Conservation (phyloP, 805 yeast species). For the Lachancea sp. region DNA sequence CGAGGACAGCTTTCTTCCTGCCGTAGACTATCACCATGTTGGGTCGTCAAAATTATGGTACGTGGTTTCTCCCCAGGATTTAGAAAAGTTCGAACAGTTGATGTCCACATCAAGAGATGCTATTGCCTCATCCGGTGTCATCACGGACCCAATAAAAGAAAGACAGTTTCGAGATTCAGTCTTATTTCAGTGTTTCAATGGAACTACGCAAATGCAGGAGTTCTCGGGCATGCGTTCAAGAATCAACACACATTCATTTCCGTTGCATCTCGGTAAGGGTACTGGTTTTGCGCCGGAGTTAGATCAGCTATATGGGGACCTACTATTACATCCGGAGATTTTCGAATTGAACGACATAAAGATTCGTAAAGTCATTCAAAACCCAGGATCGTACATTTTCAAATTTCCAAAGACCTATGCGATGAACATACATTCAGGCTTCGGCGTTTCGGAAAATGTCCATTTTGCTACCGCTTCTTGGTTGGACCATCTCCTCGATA, state of each 20-base stretch:
- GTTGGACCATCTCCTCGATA: slow-evolving; percentile 44
- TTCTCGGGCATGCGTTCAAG: slow-evolving; percentile 1
- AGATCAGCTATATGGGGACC: slow-evolving; percentile 1
- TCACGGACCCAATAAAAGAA: background rate
- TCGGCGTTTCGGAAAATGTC: slow-evolving; percentile 49
- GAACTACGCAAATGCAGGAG: slow-evolving; percentile 16
- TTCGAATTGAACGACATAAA: slow-evolving; percentile 45
- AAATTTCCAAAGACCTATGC: slow-evolving; percentile 53
- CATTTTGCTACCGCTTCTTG: slow-evolving; percentile 53
- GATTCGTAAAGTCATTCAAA: slow-evolving; percentile 45
- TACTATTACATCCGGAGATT: slow-evolving; percentile 44
- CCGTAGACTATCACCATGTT: slow-evolving; percentile 45
- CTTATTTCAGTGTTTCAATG: slow-evolving; percentile 51
- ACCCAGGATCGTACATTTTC: slow-evolving; percentile 54
- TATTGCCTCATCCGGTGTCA: slow-evolving; percentile 32
- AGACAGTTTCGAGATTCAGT: slow-evolving; percentile 30
- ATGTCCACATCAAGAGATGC: background rate
- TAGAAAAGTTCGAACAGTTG: slow-evolving; percentile 44
- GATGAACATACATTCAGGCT: slow-evolving; percentile 47
- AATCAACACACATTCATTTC: slow-evolving; percentile 8
- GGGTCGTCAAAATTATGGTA: slow-evolving; percentile 59
- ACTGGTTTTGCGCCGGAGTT: slow-evolving; percentile 3
- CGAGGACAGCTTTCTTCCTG: slow-evolving; percentile 56
- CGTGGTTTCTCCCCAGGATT: slow-evolving; percentile 52
- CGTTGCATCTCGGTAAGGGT: background rate